Evolutionary conservation across 495 filamentous ascomycete genomes (phyloP), one percentile per base, ranked within the genome.

Genomic region (Penicillium silybi): DNA sequence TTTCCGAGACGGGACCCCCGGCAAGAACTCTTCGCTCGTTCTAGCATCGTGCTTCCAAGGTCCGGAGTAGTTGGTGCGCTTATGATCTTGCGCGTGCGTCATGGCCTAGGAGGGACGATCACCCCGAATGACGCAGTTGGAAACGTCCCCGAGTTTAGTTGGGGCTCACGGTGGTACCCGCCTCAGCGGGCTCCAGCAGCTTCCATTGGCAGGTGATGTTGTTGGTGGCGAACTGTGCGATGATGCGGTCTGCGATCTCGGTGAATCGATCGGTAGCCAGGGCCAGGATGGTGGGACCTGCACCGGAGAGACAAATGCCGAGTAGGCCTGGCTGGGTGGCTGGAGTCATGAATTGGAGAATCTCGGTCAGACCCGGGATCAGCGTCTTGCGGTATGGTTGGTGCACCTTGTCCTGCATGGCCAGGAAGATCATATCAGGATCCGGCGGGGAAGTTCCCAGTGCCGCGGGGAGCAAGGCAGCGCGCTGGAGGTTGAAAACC

Each of bases 341-440:
- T 1, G 92, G 92, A 19, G 83, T 92, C 69, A 98, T 85, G 26
- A 84, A 87, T 62, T 86, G 82, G 29, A 97, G 84, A 51, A 96
- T 88, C 61, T 95, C 88, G n/a, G 86, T 85, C 47, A 98, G 73
- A 1, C 93, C 92, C 2, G 92, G 93, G 54, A 98, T 92, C 44
- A 98, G 78, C 11, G 78, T 85, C 66, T 88, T 84, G 39, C 93
- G 84, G 71, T 97, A 96, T 9, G 89, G 92, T 68, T 98, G 93
- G 69, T 98, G 93, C 35, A 98, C 78, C 67, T 90, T 93, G 73
- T 98, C 93, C 70, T 96, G 91, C 93, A 98, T 98, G 23, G 89
- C 92, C 23, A 91, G 79, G 74, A 90, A 95, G 65, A 98, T 97
- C 68, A 90, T 85, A 54, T 91, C 86, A 35, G 92, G 82, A 62